Conservation (phyloP, 1,284 basidiomycete genomes). For the Ceratobasidium sp. region DNA sequence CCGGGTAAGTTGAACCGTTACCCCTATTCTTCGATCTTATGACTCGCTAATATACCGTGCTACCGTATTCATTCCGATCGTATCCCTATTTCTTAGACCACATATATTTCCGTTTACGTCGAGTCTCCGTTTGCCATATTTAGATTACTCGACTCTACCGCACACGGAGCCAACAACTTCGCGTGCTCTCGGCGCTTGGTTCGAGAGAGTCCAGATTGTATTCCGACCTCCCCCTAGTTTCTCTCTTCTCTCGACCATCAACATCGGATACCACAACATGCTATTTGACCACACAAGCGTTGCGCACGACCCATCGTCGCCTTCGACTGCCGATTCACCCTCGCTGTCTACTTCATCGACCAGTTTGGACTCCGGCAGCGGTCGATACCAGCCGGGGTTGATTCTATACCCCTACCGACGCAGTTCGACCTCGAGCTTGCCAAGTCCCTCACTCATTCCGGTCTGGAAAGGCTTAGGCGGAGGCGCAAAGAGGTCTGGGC, state of each 20-base stretch:
- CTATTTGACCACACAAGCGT: not conserved
- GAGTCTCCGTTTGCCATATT: not conserved
- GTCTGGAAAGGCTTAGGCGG: not conserved
- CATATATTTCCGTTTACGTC: not conserved
- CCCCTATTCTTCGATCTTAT: not conserved
- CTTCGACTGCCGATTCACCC: not conserved
- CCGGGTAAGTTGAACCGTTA: not conserved
- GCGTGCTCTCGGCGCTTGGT: not conserved
- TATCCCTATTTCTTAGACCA: not conserved
- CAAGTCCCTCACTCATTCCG: not conserved
- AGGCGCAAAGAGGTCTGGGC: not conserved
- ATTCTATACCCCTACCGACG: not conserved
- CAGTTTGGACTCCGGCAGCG: not conserved
- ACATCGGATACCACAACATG: not conserved
- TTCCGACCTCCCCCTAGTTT: not conserved
- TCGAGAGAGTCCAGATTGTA: not conserved
- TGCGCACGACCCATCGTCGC: not conserved
- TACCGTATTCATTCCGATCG: not conserved
- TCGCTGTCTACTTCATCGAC: not conserved
- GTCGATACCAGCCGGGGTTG: not conserved
- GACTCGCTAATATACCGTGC: not conserved
- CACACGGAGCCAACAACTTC: not conserved
- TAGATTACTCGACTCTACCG: not conserved
- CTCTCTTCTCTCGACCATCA: not conserved
- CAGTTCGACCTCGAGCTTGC: not conserved